Conservation (phyloP, 139 green algal species). For the Tetraselmis chui region DNA sequence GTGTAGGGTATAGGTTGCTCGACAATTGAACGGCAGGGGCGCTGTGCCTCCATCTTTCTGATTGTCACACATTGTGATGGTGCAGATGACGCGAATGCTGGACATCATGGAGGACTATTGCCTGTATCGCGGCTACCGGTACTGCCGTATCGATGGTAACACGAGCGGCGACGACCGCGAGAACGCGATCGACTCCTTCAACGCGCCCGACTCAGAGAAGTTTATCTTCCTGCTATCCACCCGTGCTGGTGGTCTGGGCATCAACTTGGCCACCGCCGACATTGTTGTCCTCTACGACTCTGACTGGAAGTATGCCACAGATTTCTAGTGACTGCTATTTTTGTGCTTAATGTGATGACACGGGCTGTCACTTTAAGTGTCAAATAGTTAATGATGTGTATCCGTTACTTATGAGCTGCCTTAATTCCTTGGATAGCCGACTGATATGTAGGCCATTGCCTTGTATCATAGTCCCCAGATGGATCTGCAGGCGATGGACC, state of each 20-base stretch:
- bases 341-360: too few species aligned
- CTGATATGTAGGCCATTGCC: too few species aligned
- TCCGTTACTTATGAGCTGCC: too few species aligned
- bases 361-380: too few species aligned
- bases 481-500: constrained; percentile 26
- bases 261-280: constrained; percentile 56
- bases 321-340: neutral
- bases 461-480: neutral
- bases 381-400: too few species aligned
- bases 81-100: constrained; percentile 86
- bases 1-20: too few species aligned
- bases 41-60: too few species aligned
- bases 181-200: constrained; percentile 67
- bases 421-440: too few species aligned
- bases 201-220: constrained; percentile 32
- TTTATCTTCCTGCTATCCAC: constrained; percentile 28
- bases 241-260: constrained; percentile 42
- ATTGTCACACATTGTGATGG: too few species aligned
- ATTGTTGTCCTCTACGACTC: constrained; percentile 51
- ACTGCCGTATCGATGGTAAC: constrained; percentile 58
- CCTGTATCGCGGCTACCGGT: constrained; percentile 37
- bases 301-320: constrained; percentile 14
- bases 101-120: constrained; percentile 69
- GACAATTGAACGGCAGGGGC: too few species aligned
- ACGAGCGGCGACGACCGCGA: constrained; percentile 62